A percentile compares a stretch with the other conserved stretches of the same genome.
phyloP scores from a whole-genome alignment of 1,284 basidiomycete species.

The Ustilago vetiveriae region DNA sequence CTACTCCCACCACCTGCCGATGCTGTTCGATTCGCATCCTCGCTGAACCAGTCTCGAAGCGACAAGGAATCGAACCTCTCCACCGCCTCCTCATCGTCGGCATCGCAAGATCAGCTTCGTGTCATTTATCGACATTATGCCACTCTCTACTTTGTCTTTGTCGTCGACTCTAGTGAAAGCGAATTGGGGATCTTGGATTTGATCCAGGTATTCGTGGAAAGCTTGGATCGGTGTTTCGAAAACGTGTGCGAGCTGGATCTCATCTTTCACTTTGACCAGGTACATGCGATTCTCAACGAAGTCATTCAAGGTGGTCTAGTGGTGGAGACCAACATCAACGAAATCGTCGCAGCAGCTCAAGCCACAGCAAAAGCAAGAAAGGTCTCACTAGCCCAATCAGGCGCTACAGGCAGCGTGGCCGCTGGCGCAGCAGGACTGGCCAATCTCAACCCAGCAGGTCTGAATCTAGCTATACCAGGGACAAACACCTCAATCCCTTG shows the following conservation, averaged over 20 bases:
- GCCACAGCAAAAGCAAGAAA: conserved; percentile 37
- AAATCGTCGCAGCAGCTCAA: conserved; percentile 75
- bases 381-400: conserved; percentile 14
- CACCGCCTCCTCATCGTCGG: not conserved
- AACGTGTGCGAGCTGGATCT: conserved; percentile 99
- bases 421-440: conserved; percentile 13
- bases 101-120: conserved; percentile 51
- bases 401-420: conserved; percentile 5
- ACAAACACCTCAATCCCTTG: conserved; percentile 21
- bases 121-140: conserved; percentile 76
- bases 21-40: conserved; percentile 37
- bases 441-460: conserved; percentile 16
- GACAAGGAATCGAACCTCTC: not conserved
- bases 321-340: conserved; percentile 95
- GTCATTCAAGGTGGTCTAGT: conserved; percentile 97
- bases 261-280: conserved; percentile 98
- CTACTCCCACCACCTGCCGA: conserved; percentile 54
- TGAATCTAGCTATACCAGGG: conserved; percentile 27
- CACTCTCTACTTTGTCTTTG: conserved; percentile 95
- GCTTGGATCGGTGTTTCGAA: conserved; percentile 92
- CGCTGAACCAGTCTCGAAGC: conserved; percentile 9
- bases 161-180: conserved; percentile 92
- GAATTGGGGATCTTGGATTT: conserved; percentile 95
- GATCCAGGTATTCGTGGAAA: conserved; percentile 99
- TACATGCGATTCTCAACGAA: conserved; percentile 91